Conservation (phyloP, 768 basidiomycete genomes). For the Leccinum aurantiacum region DNA sequence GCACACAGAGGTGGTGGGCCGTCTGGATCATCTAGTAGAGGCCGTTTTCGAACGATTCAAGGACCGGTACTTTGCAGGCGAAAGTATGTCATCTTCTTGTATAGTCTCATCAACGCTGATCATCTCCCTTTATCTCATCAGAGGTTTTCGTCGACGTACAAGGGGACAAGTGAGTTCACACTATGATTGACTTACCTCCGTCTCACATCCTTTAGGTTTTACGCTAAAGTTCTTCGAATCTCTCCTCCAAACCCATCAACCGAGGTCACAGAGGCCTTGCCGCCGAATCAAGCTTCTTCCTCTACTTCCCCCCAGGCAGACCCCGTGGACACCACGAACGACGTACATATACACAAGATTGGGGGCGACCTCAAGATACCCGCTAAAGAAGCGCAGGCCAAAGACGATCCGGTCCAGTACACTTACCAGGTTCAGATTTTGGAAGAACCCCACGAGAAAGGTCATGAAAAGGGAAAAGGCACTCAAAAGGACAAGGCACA, state of each 20-base stretch:
- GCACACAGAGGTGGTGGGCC: conserved; percentile 87
- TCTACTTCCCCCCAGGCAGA: conserved; percentile 47
- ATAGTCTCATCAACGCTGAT: conserved; percentile 16
- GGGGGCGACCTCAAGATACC: conserved; percentile 78
- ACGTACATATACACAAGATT: conserved; percentile 60
- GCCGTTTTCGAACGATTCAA: conserved; percentile 95
- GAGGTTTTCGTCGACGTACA: conserved; percentile 85
- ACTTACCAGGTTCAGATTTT: conserved; percentile 86
- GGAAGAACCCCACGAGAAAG: conserved; percentile 71
- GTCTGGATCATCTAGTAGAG: conserved; percentile 93
- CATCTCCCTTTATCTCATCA: conserved; percentile 33
- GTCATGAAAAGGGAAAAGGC: conserved; percentile 57
- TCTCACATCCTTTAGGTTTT: conserved; percentile 55
- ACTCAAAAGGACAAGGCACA: conserved; percentile 59
- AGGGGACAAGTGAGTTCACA: conserved; percentile 72
- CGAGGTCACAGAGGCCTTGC: conserved; percentile 38
- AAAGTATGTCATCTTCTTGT: conserved; percentile 60
- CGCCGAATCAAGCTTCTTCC: conserved; percentile 32
- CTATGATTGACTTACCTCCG: conserved; percentile 5
- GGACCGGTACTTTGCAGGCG: conserved; percentile 88
- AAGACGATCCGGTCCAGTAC: conserved; percentile 82
- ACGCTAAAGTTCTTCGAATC: conserved; percentile 77
- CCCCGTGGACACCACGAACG: conserved; percentile 48
- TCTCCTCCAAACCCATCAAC: conserved; percentile 60
- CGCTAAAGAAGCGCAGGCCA: conserved; percentile 62